phyloP scores from a whole-genome alignment of 345 rosid species.

The Cardamine occulta region DNA sequence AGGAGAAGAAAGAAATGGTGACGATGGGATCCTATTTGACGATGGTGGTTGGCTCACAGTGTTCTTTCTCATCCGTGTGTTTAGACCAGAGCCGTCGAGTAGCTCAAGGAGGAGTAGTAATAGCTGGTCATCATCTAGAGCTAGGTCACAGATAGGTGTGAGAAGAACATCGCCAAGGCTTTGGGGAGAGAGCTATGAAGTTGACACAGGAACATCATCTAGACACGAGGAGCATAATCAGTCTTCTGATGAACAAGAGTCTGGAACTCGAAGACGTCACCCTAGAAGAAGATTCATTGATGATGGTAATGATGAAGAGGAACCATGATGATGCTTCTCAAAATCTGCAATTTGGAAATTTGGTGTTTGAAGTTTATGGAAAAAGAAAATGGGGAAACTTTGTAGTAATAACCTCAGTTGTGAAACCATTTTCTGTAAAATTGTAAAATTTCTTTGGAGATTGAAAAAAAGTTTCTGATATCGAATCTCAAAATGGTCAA shows the following conservation, averaged over 20 bases:
- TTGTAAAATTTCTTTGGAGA: conserved; percentile 37
- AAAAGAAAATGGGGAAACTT: conserved; percentile 18
- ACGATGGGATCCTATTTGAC: conserved; percentile 54
- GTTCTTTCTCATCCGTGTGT: conserved; percentile 80
- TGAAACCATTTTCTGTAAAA: conserved; percentile 31
- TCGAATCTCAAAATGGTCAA: conserved; percentile 21
- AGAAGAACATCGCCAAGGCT: conserved; percentile 73
- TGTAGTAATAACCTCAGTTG: conserved; percentile 37
- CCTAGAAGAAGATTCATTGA: conserved; percentile 37
- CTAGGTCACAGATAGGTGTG: conserved; percentile 63
- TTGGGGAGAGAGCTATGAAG: conserved; percentile 87
- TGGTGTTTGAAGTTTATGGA: conserved; percentile 11
- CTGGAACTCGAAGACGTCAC: conserved; percentile 38
- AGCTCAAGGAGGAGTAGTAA: conserved; percentile 60
- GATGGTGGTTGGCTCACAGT: conserved; percentile 88
- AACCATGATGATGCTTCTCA: conserved; percentile 28
- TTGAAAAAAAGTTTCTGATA: conserved; percentile 15
- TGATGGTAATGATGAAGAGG: conserved; percentile 39
- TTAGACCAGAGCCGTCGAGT: conserved; percentile 70
- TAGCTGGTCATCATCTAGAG: conserved; percentile 77
- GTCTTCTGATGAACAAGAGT: conserved; percentile 46
- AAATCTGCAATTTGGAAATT: conserved; percentile 18
- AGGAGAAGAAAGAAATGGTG: conserved; percentile 77
- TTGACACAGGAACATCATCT: conserved; percentile 67
- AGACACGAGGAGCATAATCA: conserved; percentile 62